Evolutionary conservation across 805 yeast species (phyloP), one percentile per base, ranked within the genome.

Genomic region (Kodamaea hsintzibuensis): DNA sequence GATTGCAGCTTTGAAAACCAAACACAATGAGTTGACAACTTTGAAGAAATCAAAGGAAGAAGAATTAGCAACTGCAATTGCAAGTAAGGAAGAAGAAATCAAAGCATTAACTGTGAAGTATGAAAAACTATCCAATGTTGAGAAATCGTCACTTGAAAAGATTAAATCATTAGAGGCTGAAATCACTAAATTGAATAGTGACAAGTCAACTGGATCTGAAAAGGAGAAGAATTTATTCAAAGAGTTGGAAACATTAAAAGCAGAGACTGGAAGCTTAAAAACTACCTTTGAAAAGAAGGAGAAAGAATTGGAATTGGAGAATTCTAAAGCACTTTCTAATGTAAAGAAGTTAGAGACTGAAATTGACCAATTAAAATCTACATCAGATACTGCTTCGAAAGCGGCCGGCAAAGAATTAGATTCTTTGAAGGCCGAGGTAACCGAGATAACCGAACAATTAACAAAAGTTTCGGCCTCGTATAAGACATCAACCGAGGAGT

Each of bases 151-250:
- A 38, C 19, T 39, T 3, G 48, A 27, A 8, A 45, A 47, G 33
- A 46, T 44, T 33, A 52, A 53, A 33, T 30, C 38, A 7, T 33
- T 52, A 6, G 57, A 53, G 16, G 45, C 38, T n/a, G 38, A 59
- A 33, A 47, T 51, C 25, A 14, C 43, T 8, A 49, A 55, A 33
- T 43, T 56, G 14, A 47, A 30, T 2, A 25, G 9, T 9, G 18
- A 16, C 10, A 12, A 37, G 25, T 27, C 12, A n/a, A 25, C 42
- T 2, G 17, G 19, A 12, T 16, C 43, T 9, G 43, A 39, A 22
- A 25, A 22, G 42, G 18, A 22, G 5, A 18, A 5, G 33, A 35
- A 35, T 7, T 33, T 47, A 18, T 33, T 7, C 10, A 18, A 39
- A 39, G 22, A 42, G 17, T 25, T 39, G 38, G 22, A 14, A 30